Base-by-base conservation (phyloP, 495 filamentous ascomycete genomes). In the Tuber aestivum region DNA sequence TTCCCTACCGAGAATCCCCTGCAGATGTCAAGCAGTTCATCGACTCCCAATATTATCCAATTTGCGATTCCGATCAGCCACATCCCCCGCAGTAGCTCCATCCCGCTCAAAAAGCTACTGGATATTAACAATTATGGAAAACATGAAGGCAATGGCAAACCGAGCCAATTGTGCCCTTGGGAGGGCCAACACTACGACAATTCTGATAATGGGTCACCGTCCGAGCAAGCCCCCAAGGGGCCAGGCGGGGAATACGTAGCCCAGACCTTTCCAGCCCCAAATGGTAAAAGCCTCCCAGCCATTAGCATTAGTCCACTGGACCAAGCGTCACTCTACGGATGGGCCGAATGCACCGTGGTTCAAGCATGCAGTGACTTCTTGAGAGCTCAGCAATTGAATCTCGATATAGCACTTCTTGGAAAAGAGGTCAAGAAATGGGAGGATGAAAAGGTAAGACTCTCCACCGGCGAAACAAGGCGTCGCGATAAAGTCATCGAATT, bases 401-500 rank as follows among this genome's bases (percentile, higher is more conserved):
- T 79, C 3, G 72, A 72, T 48, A n/a, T 79, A 6, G 70, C 70
- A 4, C 50, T 75, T 32, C 50, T 79, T 23, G 78, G 42, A 38
- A 79, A 75, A 18, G 72, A 79, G 38, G 73, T 79, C n/a, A 79
- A 73, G 18, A 79, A 72, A 40, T 79, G 78, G 78, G 75, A 56
- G 21, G 70, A 72, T 50, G 45, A 70, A n/a, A 70, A 79, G 40
- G 38, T 79, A 40, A 79, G 72, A 21, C 45, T 79, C 72, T 72
- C 78, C 21, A 72, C 70, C 20, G 78, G 78, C 1, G 65, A 75
- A 23, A 38, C 44, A 3, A 79, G 38, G 41, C 35, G 32, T 3
- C 68, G 76, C 82, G 71, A 81, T 56, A 72, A 44, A 23, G 74
- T 77, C 21, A 23, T 80, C 35, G 79, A 81, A 56, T 80, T 81